Base-by-base conservation (phyloP, 2,329 filamentous ascomycete genomes). In the Phyllosticta ampelicida region DNA sequence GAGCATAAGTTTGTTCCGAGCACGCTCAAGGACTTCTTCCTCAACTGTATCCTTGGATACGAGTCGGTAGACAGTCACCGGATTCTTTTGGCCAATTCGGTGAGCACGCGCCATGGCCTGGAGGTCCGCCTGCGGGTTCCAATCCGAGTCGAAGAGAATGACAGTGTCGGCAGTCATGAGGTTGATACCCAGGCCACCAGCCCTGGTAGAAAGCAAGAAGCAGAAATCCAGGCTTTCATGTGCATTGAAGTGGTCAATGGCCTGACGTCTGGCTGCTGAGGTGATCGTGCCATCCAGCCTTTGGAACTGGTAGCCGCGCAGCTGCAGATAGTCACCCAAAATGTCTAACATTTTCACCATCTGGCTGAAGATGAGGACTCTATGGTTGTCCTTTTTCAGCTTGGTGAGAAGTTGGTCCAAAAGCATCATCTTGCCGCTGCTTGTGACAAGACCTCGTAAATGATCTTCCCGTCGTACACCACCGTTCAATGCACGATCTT, bases 321-420 rank as follows among this genome's bases (percentile, higher is more conserved):
- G 82, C 55, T 90, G 88, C 63, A 97, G 83, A 69, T 99, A 99
- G 67, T 99, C 92, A 51, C 90, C 89, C 1, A 99, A 80, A 56
- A 99, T 94, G 67, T 99, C 91, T 20, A 99, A 81, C 88, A 99
- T 97, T 70, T 90, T 95, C 36, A 99, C 95, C 94, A 99, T 99
- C 70, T 99, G 94, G 71, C 92, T 97, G 78, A 99, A 99, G 63
- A 99, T 97, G 62, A 99, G 77, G 11, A 99, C 95, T 57, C 94
- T 89, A 73, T 99, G 94, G 53, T 89, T 90, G 67, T 99, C 94
- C 64, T 86, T 89, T 71, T 87, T 96, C 63, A 99, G 76, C 74
- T 99, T 99, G 5, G 87, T 87, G 10, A 99, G 80, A n/a, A 99
- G 84, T 69, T 91, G 90, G 66, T 99, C 94, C 8, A 99, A 82